A percentile compares a stretch with the other conserved stretches of the same genome.
Evolutionary conservation across 1,284 basidiomycete species (phyloP).

Genomic region (Marasmius sp.): DNA sequence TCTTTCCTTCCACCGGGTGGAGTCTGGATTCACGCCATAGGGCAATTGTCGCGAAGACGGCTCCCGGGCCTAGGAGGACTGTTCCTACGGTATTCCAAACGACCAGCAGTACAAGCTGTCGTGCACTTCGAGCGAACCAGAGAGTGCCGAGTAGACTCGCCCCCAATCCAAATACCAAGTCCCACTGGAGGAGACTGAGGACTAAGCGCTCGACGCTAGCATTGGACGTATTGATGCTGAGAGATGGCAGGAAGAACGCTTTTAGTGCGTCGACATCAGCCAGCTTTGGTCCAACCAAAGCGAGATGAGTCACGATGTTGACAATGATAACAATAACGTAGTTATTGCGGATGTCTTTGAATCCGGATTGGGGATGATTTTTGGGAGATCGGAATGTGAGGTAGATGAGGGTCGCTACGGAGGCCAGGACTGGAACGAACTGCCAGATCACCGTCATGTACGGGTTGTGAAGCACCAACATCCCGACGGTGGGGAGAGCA

Average conservation of each 20-base stretch:
- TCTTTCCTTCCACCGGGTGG: background rate
- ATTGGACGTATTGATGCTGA: background rate
- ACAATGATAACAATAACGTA: slow-evolving; percentile 7
- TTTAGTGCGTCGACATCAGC: background rate
- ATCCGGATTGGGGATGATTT: slow-evolving; percentile 8
- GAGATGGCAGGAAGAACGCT: slow-evolving; percentile 9
- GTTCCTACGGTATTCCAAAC: slow-evolving; percentile 7
- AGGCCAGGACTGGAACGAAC: slow-evolving; percentile 38
- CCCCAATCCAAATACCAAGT: slow-evolving; percentile 8
- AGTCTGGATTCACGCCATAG: slow-evolving; percentile 12
- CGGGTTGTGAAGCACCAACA: slow-evolving; percentile 33
- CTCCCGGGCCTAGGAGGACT: slow-evolving; percentile 7
- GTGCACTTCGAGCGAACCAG: slow-evolving; percentile 8
- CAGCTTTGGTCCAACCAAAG: slow-evolving; percentile 1
- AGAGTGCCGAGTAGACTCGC: slow-evolving; percentile 10
- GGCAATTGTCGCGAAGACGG: slow-evolving; percentile 6
- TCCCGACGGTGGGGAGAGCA: slow-evolving; percentile 33
- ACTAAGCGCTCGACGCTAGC: slow-evolving; percentile 4
- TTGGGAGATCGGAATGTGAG: slow-evolving; percentile 18
- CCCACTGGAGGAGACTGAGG: slow-evolving; percentile 14
- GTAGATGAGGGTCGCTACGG: slow-evolving; percentile 27
- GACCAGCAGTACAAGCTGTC: slow-evolving; percentile 6
- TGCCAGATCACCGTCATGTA: slow-evolving; percentile 45
- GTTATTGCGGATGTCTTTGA: slow-evolving; percentile 1
- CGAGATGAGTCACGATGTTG: slow-evolving; percentile 4